Evolutionary conservation across 1,139 yeast genomes (phyloP).

Genomic region (Taphrina deformans): DNA sequence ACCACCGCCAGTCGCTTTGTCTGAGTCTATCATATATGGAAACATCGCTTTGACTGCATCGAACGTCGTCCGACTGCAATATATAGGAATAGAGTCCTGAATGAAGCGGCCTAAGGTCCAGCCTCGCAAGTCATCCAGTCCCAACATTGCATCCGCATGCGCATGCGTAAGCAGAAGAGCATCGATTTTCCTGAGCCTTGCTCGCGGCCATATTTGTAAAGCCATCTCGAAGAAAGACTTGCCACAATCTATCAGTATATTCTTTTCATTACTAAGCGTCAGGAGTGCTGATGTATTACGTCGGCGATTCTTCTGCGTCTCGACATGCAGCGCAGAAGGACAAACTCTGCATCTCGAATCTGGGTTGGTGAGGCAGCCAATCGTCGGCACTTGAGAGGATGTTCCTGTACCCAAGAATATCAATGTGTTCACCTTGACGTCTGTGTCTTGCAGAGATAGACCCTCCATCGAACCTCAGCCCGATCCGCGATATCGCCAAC

Average conservation of each 20-base stretch:
- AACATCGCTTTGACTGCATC: conserved; percentile 27
- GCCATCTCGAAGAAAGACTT: conserved; percentile 36
- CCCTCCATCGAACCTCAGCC: not conserved
- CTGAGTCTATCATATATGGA: conserved; percentile 35
- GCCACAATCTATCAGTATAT: conserved; percentile 36
- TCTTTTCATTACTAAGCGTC: conserved; percentile 18
- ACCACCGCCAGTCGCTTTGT: conserved; percentile 37
- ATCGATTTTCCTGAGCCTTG: conserved; percentile 33
- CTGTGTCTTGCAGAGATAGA: not conserved
- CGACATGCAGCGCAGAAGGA: conserved; percentile 32
- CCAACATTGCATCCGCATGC: conserved; percentile 34
- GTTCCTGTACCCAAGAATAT: conserved; percentile 37
- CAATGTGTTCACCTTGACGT: not conserved
- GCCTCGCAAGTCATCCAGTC: conserved; percentile 36
- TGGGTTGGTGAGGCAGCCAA: conserved; percentile 34
- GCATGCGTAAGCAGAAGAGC: conserved; percentile 36
- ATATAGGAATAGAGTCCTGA: conserved; percentile 32
- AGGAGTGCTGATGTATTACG: conserved; percentile 35
- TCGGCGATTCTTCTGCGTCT: conserved; percentile 34
- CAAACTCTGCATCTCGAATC: conserved; percentile 35
- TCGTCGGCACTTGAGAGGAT: conserved; percentile 32
- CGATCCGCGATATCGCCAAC: too few species aligned
- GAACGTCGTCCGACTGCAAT: conserved; percentile 30
- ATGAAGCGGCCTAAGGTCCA: conserved; percentile 35
- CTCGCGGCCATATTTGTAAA: conserved; percentile 32